A percentile compares a stretch with the other conserved stretches of the same genome.
These are phyloP conservation scores for Candida xiaguanensis DNA, from an alignment of 805 yeast species.

Conservation along the genomic window DNA sequence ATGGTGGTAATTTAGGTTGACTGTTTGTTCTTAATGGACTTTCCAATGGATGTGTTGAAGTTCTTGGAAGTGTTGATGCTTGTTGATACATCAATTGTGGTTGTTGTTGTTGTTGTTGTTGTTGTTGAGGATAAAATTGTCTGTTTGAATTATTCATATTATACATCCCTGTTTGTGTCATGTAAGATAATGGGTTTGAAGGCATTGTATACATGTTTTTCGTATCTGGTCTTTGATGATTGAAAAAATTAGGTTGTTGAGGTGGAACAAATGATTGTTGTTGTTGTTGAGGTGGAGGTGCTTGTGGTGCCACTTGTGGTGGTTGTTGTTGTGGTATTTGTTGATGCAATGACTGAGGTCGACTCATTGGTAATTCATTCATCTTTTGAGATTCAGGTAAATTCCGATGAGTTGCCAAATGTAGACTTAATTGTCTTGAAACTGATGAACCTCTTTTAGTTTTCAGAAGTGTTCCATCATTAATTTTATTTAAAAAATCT, in stretches of 20 bases:
- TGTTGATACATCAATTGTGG: constrained; percentile 5
- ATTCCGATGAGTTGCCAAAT: constrained; percentile 56
- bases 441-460: constrained; percentile 78
- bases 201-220: constrained; percentile 11
- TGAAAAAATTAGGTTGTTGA: constrained; percentile 6
- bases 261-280: constrained; percentile 2
- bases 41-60: constrained; percentile 2
- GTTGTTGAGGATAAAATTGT: constrained; percentile 8
- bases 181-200: constrained; percentile 19
- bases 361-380: constrained; percentile 6
- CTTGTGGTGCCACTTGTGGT: constrained; percentile 8
- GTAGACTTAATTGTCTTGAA: constrained; percentile 74
- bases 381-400: constrained; percentile 44
- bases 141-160: constrained; percentile 3
- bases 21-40: constrained; percentile 5
- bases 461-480: constrained; percentile 69
- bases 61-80: constrained; percentile 10
- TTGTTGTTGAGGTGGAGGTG: constrained; percentile 14
- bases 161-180: constrained; percentile 9
- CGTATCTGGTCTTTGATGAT: constrained; percentile 5
- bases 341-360: constrained; percentile 14
- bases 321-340: neutral
- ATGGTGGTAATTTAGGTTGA: constrained; percentile 6
- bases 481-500: constrained; percentile 79
- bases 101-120: constrained; percentile 6